Evolutionary conservation across 2,329 filamentous ascomycete genomes (phyloP), one percentile per base, ranked within the genome.

Genomic region (Colletotrichum agaves): DNA sequence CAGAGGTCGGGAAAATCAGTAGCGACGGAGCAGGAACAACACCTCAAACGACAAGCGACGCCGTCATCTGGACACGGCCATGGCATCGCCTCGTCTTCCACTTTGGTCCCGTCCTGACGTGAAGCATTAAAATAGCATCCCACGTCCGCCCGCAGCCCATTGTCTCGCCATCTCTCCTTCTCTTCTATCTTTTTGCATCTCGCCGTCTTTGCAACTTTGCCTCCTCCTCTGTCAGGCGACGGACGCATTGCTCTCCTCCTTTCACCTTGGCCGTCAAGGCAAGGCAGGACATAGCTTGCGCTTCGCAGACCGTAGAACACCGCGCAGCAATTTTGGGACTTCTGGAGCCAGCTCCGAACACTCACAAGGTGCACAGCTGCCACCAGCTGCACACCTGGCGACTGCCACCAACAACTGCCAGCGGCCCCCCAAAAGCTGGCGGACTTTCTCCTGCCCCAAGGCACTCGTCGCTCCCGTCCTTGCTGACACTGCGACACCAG

Each of bases 111-210:
- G 15, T 41, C n/a, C 33, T 23, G 31, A 53, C 39, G 27, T 55
- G n/a, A 63, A 44, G 37, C 43, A 57, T 57, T 65, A 31, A 67
- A 67, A 63, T 56, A 56, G 59, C 63, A 43, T 67, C 33, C 59
- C 41, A 17, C 63, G 12, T 21, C 63, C 50, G 58, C 44, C 35
- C 41, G 10, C 19, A 11, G n/a, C 39, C 5, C 27, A 27, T 46
- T 19, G 31, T 17, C 31, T 61, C 47, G 47, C 62, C 39, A 44
- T 35, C 19, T 37, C 27, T 27, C 33, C 31, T 31, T 37, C 17
- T 15, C 23, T 33, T 57, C 23, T 19, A 12, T 12, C 13, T 13
- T 21, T 33, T 55, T 39, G 37, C 27, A 5, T 35, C 19, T 52
- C 15, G 33, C 12, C 35, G 19, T 55, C n/a, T n/a, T 57, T 53